Evolutionary conservation across 805 yeast species (phyloP).

Genomic region (Myxozyma mucilagina): DNA sequence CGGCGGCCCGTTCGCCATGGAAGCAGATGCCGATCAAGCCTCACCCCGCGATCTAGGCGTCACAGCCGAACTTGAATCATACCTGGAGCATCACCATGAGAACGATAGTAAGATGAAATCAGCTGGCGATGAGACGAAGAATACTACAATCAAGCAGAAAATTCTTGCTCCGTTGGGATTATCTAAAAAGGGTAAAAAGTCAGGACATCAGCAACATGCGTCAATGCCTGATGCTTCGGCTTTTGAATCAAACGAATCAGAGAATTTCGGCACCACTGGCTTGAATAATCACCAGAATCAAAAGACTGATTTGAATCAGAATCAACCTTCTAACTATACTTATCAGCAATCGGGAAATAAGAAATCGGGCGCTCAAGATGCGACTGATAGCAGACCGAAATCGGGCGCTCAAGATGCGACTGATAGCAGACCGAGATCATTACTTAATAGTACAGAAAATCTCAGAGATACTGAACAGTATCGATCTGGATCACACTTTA

Average conservation of each 20-base stretch:
- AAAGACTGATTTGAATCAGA: neutral
- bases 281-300: neutral
- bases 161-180: neutral
- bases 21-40: neutral
- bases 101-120: neutral
- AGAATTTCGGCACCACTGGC: neutral
- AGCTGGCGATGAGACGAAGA: neutral
- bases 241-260: neutral
- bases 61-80: neutral
- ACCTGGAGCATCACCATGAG: neutral
- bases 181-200: neutral
- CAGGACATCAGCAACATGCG: neutral
- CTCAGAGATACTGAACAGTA: neutral
- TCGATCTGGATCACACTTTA: neutral
- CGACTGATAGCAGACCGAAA: neutral
- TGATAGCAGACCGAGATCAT: neutral
- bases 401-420: neutral
- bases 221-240: neutral
- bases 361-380: neutral
- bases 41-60: neutral
- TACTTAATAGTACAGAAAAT: too few relatives aligned
- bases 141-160: neutral
- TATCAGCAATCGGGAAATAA: neutral
- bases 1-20: conserved; percentile 1
- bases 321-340: neutral